Conservation (phyloP, 1,284 basidiomycete genomes). For the Microstroma glucosiphilum region DNA sequence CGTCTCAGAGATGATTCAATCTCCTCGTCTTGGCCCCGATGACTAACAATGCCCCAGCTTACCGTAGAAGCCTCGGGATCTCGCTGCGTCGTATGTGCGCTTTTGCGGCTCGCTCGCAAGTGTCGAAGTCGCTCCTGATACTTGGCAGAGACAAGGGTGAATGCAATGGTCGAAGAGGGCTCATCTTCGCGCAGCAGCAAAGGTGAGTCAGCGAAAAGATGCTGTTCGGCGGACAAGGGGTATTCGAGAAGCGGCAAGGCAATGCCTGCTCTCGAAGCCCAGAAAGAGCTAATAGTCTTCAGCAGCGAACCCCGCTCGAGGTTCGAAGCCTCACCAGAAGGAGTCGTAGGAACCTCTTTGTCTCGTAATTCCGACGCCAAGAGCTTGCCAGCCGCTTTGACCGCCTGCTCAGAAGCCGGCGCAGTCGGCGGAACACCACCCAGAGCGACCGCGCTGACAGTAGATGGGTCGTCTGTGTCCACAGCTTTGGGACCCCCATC, state of each 20-base stretch:
- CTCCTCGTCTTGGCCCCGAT: slow-evolving; percentile 18
- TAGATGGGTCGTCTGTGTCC: too few species aligned
- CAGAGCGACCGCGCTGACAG: too few species aligned
- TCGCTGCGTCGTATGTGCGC: background rate
- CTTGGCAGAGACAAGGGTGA: slow-evolving; percentile 81
- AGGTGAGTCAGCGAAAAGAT: slow-evolving; percentile 83
- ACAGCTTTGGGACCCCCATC: too few species aligned
- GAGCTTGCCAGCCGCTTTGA: slow-evolving; percentile 56
- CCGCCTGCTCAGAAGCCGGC: slow-evolving; percentile 28
- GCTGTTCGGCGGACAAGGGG: slow-evolving; percentile 53
- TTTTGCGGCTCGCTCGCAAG: slow-evolving; percentile 15
- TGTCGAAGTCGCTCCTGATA: slow-evolving; percentile 56
- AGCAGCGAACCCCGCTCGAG: slow-evolving; percentile 64
- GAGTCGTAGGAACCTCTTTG: background rate
- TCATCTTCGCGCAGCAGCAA: slow-evolving; percentile 87
- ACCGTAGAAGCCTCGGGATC: slow-evolving; percentile 12
- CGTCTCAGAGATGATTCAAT: slow-evolving; percentile 33
- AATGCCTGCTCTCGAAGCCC: slow-evolving; percentile 55
- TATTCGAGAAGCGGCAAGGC: slow-evolving; percentile 57
- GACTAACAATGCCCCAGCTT: slow-evolving; percentile 25
- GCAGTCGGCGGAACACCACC: background rate
- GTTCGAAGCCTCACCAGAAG: background rate
- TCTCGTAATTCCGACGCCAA: too few species aligned
- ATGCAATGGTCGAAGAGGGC: slow-evolving; percentile 93
- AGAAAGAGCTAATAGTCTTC: slow-evolving; percentile 73